Conservation (phyloP, 805 yeast genomes). For the Candida bentonensis region DNA sequence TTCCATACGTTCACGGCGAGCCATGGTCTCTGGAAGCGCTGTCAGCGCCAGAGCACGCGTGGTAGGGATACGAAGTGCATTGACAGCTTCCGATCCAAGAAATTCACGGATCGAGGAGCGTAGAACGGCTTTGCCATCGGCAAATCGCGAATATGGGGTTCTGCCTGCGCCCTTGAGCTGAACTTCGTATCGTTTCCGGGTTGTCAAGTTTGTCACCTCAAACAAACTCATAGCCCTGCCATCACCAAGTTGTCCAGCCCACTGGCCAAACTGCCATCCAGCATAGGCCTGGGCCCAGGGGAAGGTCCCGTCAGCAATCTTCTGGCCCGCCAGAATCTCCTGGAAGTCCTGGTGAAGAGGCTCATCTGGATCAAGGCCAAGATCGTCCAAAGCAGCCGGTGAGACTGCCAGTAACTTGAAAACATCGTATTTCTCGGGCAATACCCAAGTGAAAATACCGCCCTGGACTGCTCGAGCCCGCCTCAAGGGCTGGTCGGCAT, state of each 20-base stretch:
- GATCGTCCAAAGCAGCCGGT: slow-evolving; percentile 41
- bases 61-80: slow-evolving; percentile 74
- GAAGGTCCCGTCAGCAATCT: slow-evolving; percentile 15
- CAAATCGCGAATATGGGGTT: slow-evolving; percentile 88
- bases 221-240: slow-evolving; percentile 81
- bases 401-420: slow-evolving; percentile 42
- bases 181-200: slow-evolving; percentile 38
- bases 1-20: slow-evolving; percentile 59
- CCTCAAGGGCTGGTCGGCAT: slow-evolving; percentile 26
- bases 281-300: slow-evolving; percentile 92
- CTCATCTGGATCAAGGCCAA: slow-evolving; percentile 36
- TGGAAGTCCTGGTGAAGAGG: slow-evolving; percentile 32
- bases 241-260: slow-evolving; percentile 96
- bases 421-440: slow-evolving; percentile 43
- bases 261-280: slow-evolving; percentile 90
- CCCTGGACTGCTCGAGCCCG: slow-evolving; percentile 36
- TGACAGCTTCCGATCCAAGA: slow-evolving; percentile 65
- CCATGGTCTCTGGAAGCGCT: slow-evolving; percentile 57
- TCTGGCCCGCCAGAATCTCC: slow-evolving; percentile 48
- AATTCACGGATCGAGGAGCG: slow-evolving; percentile 83
- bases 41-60: slow-evolving; percentile 72
- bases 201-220: slow-evolving; percentile 37
- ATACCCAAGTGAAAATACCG: slow-evolving; percentile 62
- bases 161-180: slow-evolving; percentile 88
- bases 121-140: slow-evolving; percentile 90